These are phyloP conservation scores for Penicillium janthinellum DNA, from an alignment of 2,329 filamentous ascomycete genomes.

Conservation along the genomic window DNA sequence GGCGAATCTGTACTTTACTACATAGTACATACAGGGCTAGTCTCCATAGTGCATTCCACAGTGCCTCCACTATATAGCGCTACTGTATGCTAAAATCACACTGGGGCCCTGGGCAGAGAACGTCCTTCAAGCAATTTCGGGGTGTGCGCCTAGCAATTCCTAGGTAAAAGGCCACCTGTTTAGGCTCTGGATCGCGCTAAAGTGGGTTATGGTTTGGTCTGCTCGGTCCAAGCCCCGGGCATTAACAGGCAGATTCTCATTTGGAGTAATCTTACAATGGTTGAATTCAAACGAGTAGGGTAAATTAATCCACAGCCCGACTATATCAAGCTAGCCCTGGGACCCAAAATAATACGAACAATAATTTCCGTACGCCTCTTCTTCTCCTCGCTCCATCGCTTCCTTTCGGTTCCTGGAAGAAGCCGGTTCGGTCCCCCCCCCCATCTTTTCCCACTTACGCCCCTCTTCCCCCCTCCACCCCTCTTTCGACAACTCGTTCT, in stretches of 20 bases:
- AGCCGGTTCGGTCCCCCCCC: neutral
- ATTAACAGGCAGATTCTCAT: neutral
- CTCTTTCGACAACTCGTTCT: neutral
- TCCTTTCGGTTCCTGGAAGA: neutral
- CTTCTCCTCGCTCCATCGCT: neutral
- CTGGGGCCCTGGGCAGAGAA: too few species aligned
- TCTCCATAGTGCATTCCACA: neutral
- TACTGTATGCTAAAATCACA: too few species aligned
- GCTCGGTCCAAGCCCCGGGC: neutral
- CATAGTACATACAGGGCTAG: too few species aligned
- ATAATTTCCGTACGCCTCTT: neutral
- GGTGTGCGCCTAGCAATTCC: too few species aligned
- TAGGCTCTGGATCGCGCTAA: neutral
- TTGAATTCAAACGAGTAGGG: neutral
- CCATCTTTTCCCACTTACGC: neutral
- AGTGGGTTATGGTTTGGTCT: neutral
- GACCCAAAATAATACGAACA: neutral
- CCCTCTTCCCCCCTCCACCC: conserved; percentile 4
- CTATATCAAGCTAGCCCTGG: neutral
- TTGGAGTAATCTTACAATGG: too few species aligned
- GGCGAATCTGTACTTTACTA: neutral
- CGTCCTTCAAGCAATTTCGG: too few species aligned
- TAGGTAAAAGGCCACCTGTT: neutral
- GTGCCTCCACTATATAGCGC: too few species aligned
- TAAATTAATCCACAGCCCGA: neutral